Evolutionary conservation across 192 early-diverging fungal genomes (phyloP).

Genomic region (Diversispora eburnea): DNA sequence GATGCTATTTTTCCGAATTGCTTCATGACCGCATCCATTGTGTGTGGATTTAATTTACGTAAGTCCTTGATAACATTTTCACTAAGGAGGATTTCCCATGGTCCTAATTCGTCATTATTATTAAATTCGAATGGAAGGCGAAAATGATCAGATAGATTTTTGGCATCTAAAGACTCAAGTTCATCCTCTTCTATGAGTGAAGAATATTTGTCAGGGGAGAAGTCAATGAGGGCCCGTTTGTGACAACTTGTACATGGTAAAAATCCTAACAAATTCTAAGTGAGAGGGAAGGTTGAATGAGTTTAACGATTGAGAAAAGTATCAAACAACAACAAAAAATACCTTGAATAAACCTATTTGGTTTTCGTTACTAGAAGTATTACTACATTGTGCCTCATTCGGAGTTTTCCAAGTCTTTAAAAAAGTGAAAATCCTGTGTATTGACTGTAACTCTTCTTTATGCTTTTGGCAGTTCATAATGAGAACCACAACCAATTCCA

Average conservation of each 20-base stretch:
- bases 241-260: background rate
- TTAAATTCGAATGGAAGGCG: conserved; percentile 22
- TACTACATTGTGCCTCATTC: too few species aligned
- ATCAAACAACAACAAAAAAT: background rate
- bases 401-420: background rate
- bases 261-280: background rate
- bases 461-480: background rate
- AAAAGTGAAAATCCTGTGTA: background rate
- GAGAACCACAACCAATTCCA: background rate
- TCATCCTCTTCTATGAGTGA: background rate
- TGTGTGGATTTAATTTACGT: background rate
- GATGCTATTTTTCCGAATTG: conserved; percentile 1
- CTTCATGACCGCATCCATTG: background rate
- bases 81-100: conserved; percentile 12
- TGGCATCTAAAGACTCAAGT: background rate
- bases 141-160: background rate
- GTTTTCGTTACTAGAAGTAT: too few species aligned
- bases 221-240: background rate
- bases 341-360: background rate
- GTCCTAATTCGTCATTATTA: background rate
- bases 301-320: background rate
- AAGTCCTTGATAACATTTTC: conserved; percentile 1
- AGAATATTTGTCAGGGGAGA: background rate
- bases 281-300: background rate
- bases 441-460: background rate